Evolutionary conservation across 768 basidiomycete genomes (phyloP).

Genomic region (Suillus alpinus): DNA sequence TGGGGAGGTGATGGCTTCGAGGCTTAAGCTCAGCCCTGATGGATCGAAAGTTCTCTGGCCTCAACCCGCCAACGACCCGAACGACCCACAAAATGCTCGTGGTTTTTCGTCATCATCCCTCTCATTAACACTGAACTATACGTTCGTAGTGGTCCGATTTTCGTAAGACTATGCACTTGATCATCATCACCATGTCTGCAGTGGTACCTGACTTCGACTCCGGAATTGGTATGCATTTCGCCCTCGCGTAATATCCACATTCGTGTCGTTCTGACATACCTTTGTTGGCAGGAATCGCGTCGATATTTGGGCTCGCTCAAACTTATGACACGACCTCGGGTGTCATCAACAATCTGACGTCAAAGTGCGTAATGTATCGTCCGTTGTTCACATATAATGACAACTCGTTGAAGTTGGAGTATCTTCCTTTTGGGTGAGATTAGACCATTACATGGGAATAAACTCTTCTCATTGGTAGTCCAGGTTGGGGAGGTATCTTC

Average conservation of each 20-base stretch:
- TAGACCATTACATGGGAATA: neutral
- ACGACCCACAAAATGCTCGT: constrained; percentile 54
- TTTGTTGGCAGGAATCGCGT: constrained; percentile 42
- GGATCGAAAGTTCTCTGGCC: constrained; percentile 53
- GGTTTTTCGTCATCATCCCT: neutral
- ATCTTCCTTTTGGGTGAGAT: constrained; percentile 44
- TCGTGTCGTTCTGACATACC: neutral
- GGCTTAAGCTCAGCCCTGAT: constrained; percentile 44
- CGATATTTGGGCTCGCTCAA: constrained; percentile 45
- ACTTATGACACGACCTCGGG: constrained; percentile 44
- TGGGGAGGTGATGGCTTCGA: constrained; percentile 42
- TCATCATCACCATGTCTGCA: constrained; percentile 50
- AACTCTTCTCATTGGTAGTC: neutral
- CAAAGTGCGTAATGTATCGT: constrained; percentile 25
- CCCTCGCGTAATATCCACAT: neutral
- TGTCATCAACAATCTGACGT: constrained; percentile 51
- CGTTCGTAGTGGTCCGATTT: constrained; percentile 41
- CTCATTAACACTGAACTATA: neutral
- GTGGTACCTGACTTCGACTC: constrained; percentile 56
- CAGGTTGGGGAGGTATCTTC: constrained; percentile 31
- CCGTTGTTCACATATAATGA: neutral
- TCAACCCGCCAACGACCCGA: constrained; percentile 46
- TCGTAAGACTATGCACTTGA: constrained; percentile 44
- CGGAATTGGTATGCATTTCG: constrained; percentile 38
- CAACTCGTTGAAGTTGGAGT: constrained; percentile 35